A percentile compares a stretch with the other conserved stretches of the same genome.
Evolutionary conservation across 129 eudicot genomes (phyloP).

Genomic region (Pulicaria dysenterica): DNA sequence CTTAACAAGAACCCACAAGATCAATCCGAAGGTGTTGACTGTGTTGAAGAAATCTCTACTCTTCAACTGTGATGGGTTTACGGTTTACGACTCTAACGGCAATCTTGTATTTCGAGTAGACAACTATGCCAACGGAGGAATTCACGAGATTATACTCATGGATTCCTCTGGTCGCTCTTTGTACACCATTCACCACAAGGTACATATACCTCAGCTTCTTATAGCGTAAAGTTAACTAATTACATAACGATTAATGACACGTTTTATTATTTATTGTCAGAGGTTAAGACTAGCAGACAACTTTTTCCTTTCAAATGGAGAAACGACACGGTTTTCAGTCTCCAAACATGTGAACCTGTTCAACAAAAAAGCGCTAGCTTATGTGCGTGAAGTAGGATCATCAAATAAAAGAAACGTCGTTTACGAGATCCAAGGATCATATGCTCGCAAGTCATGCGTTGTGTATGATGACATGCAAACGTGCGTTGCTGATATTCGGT

Average conservation of each 20-base stretch:
- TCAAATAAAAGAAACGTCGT: slow-evolving; percentile 29
- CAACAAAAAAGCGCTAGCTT: slow-evolving; percentile 38
- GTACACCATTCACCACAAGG: slow-evolving; percentile 34
- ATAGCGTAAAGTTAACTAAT: no score
- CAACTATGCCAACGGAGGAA: slow-evolving; percentile 39
- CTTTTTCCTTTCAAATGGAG: slow-evolving; percentile 51
- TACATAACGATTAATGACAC: no score
- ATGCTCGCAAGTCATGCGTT: slow-evolving; percentile 38
- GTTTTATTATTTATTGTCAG: slow-evolving; percentile 2
- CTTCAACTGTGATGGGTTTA: slow-evolving; percentile 57
- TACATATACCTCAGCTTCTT: not conserved
- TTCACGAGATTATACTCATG: slow-evolving; percentile 47
- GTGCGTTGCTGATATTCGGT: slow-evolving; percentile 43
- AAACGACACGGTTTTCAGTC: slow-evolving; percentile 37
- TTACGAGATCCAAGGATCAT: slow-evolving; percentile 52
- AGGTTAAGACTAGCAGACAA: slow-evolving; percentile 38
- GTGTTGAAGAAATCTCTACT: slow-evolving; percentile 68
- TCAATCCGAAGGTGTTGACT: slow-evolving; percentile 38
- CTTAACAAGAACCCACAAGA: not conserved
- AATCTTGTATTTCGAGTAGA: slow-evolving; percentile 63
- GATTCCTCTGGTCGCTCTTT: slow-evolving; percentile 44
- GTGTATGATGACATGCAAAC: slow-evolving; percentile 23
- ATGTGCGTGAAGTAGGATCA: not conserved
- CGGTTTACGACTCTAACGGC: slow-evolving; percentile 54
- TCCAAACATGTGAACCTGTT: slow-evolving; percentile 34